These are phyloP conservation scores for Phytophthora cryptogea DNA, from an alignment of 352 stramenopile genomes.

Conservation along the genomic window DNA sequence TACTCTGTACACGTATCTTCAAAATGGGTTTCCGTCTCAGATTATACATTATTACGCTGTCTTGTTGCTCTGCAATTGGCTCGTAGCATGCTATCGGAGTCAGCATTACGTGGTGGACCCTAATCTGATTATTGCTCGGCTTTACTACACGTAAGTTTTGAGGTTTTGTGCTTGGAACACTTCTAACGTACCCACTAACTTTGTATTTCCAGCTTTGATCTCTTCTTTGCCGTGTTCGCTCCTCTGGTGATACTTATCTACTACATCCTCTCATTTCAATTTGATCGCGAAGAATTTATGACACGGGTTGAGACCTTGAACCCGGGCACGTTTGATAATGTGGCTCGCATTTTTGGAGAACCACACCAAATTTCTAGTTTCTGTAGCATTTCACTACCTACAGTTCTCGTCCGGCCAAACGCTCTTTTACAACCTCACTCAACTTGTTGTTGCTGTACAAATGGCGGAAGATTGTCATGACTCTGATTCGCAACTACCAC, in stretches of 20 bases:
- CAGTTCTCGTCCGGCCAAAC: slow-evolving; percentile 26
- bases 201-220: slow-evolving; percentile 37
- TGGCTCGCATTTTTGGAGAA: slow-evolving; percentile 45
- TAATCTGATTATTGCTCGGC: slow-evolving; percentile 29
- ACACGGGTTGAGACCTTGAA: slow-evolving; percentile 28
- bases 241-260: slow-evolving; percentile 45
- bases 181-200: too few relatives aligned
- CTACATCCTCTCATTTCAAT: slow-evolving; percentile 40
- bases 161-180: background rate
- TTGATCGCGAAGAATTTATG: slow-evolving; percentile 36
- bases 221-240: slow-evolving; percentile 63
- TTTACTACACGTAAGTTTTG: slow-evolving; percentile 43
- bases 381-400: slow-evolving; percentile 39
- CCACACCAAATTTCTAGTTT: slow-evolving; percentile 44
- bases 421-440: slow-evolving; percentile 44
- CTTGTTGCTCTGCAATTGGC: slow-evolving; percentile 42
- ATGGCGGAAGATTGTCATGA: slow-evolving; percentile 45
- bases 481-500: slow-evolving; percentile 40
- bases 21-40: slow-evolving; percentile 41
- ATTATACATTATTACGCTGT: slow-evolving; percentile 42
- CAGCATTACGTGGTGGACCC: slow-evolving; percentile 26
- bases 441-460: slow-evolving; percentile 55
- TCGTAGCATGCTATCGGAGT: slow-evolving; percentile 52
- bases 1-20: slow-evolving; percentile 43
- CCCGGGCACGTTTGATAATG: slow-evolving; percentile 29